Evolutionary conservation across 345 rosid species (phyloP), one percentile per base, ranked within the genome.

Genomic region (Pugionium cornutum): DNA sequence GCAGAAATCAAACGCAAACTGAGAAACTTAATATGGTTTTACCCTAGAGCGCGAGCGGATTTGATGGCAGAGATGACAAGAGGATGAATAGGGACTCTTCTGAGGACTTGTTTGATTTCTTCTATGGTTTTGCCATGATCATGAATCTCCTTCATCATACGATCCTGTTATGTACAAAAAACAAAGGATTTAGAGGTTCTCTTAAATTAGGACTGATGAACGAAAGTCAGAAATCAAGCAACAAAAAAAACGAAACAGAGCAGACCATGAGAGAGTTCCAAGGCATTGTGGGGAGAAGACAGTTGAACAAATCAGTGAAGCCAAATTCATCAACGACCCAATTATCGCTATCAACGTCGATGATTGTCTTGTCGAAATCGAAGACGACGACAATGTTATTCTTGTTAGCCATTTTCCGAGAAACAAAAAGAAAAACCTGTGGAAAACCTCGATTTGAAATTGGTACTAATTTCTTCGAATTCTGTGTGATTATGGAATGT

Each of bases 231-330:
- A n/a, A 7, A 37, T 37, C 2, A 40, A 40, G 9, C 1, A 1
- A 7, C 7, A 7, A 7, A 40, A 8, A 7, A 40, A 40, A 7
- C 1, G 44, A 40, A 5, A 8, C 1, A 2, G n/a, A 40, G 62
- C 75, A 45, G 64, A 89, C 96, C 92, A 89, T 86, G 65, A 86
- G 79, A 39, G 92, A 67, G 74, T 89, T 89, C 90, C 89, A 89
- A 47, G 96, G 88, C 90, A 86, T 81, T 47, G 92, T 82, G 4
- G 84, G 87, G 26, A 86, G 89, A 52, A 89, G 96, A 50, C 82
- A 76, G 29, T 86, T 73, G 76, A 83, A 89, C 80, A 79, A 63
- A 34, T 80, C 86, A 7, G 87, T 83, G 52, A 80, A 80, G 4
- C 92, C 92, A 62, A 89, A 65, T 41, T 74, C 89, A 72, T 86